Base-by-base conservation (phyloP, 2,329 filamentous ascomycete species). In the Colletotrichum tropicicola region DNA sequence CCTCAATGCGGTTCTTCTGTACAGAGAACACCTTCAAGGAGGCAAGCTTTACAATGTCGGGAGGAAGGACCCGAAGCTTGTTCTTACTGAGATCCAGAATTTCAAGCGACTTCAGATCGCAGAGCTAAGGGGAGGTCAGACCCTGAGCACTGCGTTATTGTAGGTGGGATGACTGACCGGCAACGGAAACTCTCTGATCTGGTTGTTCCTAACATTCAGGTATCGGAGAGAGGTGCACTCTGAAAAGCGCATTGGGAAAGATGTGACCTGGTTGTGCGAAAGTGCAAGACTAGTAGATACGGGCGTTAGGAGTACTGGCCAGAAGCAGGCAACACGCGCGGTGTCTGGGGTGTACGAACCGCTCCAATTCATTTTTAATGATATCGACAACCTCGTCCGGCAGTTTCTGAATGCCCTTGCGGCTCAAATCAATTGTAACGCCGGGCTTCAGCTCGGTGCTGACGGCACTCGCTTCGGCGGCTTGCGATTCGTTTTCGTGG, bases 21-120 rank as follows among this genome's bases (percentile, higher is more conserved):
- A 98, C 87, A 2, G 94, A 94, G 58, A 98, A 83, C 15, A 98
- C 94, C 74, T 97, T 97, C 68, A 98, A 82, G 2, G 93, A 97
- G 5, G 90, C 90, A 72, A 98, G 83, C 73, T 90, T 93, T 65
- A 87, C 88, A 67, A 98, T 92, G 57, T 94, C 91, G 48, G 90
- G 87, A 0, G 95, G 94, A 2, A 98, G 85, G 9, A 87, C 82
- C 49, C 87, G 87, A 66, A 98, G 89, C 75, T 91, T 93, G 75
- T 98, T 98, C 71, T 92, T 89, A 75, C 94, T 94, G 58, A 98
- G 85, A 79, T 98, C 95, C 66, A 98, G 87, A 64, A 98, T 97
- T 79, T 98, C 94, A 59, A 98, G 87, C 32, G 93, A 92, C 55
- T 88, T 90, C 67, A 98, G 85, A 76, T 94, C 90, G 75, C 95